Conservation (phyloP, 306 rosid species). For the Crataegus laevigata region DNA sequence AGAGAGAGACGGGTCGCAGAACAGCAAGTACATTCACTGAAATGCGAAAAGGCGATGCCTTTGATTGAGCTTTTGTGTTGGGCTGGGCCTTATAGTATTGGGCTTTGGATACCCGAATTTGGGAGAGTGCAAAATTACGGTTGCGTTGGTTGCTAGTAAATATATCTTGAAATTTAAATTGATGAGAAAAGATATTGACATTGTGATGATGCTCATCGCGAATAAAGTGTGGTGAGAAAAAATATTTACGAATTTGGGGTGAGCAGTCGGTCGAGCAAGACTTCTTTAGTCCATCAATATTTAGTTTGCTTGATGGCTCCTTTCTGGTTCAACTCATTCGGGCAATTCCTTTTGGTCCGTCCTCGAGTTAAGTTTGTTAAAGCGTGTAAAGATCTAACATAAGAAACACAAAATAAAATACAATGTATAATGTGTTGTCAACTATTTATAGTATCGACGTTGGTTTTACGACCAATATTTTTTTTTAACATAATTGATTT, state of each 20-base stretch:
- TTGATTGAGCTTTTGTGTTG: not conserved
- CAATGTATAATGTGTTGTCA: not conserved
- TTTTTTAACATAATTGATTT: too few species aligned
- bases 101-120: not conserved
- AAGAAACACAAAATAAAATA: not conserved
- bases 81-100: not conserved
- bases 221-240: too few species aligned
- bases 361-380: not conserved
- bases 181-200: too few species aligned
- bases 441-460: too few species aligned
- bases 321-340: not conserved
- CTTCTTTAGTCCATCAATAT: too few species aligned
- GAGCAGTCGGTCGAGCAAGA: too few species aligned
- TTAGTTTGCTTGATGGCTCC: too few species aligned
- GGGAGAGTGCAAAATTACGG: not conserved
- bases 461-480: too few species aligned
- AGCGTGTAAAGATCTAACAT: not conserved
- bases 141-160: too few species aligned
- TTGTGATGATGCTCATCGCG: too few species aligned
- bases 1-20: not conserved
- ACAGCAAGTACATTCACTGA: not conserved
- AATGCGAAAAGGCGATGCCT: not conserved
- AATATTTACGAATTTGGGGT: too few species aligned
- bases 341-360: not conserved
- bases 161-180: too few species aligned